Percentiles rank a stretch among this genome's conserved stretches.
These are phyloP conservation scores for Fusarium torreyae DNA, from an alignment of 2,329 filamentous ascomycete genomes.

Conservation along the genomic window DNA sequence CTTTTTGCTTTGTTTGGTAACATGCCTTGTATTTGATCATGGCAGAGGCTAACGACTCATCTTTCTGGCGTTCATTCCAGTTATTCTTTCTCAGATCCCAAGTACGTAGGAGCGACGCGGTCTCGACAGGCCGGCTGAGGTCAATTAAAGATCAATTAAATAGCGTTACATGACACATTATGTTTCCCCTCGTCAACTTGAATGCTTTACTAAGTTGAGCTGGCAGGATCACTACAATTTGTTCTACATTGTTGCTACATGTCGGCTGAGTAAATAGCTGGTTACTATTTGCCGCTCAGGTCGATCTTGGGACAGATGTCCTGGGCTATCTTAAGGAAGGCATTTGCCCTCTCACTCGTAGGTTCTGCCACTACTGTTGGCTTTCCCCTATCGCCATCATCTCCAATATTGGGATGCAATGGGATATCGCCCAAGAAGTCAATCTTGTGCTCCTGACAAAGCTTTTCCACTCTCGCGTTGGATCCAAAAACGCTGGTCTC, in stretches of 20 bases:
- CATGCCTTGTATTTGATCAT: conserved; percentile 52
- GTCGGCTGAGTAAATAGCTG: not conserved
- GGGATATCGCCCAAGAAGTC: conserved; percentile 92
- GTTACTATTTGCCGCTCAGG: conserved; percentile 38
- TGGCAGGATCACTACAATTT: conserved; percentile 28
- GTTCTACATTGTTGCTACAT: conserved; percentile 15
- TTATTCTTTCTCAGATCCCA: conserved; percentile 38
- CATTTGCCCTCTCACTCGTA: conserved; percentile 77
- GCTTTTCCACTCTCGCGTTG: conserved; percentile 73
- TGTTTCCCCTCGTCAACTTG: conserved; percentile 16
- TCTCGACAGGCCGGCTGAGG: conserved; percentile 26
- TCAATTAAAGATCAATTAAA: conserved; percentile 49
- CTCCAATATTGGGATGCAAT: conserved; percentile 87
- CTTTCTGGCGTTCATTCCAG: conserved; percentile 47
- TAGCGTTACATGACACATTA: conserved; percentile 28
- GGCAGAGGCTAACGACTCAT: conserved; percentile 62
- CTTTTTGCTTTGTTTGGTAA: conserved; percentile 56
- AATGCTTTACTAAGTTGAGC: conserved; percentile 41
- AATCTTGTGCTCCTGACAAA: conserved; percentile 81
- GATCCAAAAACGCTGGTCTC: conserved; percentile 83
- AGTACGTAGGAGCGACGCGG: conserved; percentile 44
- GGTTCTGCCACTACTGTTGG: conserved; percentile 93
- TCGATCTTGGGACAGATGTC: conserved; percentile 64
- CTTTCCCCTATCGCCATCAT: conserved; percentile 87
- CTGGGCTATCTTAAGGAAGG: conserved; percentile 80